Percentiles rank a stretch among this genome's conserved stretches.
Conservation (phyloP, 192 early-diverging fungal genomes). For the Paraglomus occultum region DNA sequence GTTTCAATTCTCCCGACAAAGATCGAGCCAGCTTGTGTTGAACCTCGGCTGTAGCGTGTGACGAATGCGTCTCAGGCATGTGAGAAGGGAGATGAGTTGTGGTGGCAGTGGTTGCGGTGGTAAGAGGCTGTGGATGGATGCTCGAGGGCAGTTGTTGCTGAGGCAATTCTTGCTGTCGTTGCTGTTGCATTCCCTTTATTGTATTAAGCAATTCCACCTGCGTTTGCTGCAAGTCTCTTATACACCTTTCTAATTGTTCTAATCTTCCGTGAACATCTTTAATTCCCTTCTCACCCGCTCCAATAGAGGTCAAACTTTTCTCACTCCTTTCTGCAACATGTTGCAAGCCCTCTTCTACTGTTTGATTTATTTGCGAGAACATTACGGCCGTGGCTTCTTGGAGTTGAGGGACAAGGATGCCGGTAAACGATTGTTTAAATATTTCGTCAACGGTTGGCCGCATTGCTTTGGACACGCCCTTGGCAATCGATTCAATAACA, state of each 20-base stretch:
- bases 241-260: no score
- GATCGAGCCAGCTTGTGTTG: slow-evolving; percentile 23
- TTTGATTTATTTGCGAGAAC: slow-evolving; percentile 46
- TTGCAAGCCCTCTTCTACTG: slow-evolving; percentile 40
- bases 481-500: slow-evolving; percentile 37
- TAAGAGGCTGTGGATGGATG: no score
- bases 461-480: slow-evolving; percentile 38
- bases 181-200: no score
- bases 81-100: no score
- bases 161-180: no score
- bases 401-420: slow-evolving; percentile 44
- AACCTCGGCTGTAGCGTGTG: slow-evolving; percentile 2
- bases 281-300: not conserved
- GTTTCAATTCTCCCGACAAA: slow-evolving; percentile 31
- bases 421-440: slow-evolving; percentile 45
- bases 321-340: slow-evolving; percentile 18
- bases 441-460: slow-evolving; percentile 43
- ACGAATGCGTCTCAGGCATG: slow-evolving; percentile 23
- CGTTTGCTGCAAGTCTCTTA: no score
- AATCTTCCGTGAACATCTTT: not conserved
- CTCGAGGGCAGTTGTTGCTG: no score
- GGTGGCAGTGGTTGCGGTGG: no score
- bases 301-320: slow-evolving; percentile 8
- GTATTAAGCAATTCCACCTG: no score
- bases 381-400: slow-evolving; percentile 47